phyloP scores from a whole-genome alignment of 164 flowering plant species.

The Sedum album region DNA sequence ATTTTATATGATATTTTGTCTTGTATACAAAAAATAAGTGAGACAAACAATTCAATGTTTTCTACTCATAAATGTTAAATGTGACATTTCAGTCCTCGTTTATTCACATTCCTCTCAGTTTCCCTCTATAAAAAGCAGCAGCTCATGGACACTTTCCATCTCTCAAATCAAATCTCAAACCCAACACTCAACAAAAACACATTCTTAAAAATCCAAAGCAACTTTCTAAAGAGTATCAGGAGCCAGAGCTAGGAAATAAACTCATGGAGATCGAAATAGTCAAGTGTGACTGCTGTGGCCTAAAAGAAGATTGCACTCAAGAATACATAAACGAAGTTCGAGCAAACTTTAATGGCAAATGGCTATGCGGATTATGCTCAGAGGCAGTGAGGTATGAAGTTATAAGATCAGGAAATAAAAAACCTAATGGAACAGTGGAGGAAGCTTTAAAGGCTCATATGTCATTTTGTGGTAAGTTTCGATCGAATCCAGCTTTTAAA shows the following conservation, averaged over 20 bases:
- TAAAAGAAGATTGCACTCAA: background rate
- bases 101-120: no score
- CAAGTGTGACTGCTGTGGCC: constrained; percentile 5
- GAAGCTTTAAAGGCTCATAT: background rate
- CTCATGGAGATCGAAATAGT: background rate
- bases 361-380: constrained; percentile 3
- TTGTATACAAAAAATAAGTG: no score
- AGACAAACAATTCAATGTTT: no score
- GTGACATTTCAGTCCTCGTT: no score
- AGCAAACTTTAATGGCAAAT: background rate
- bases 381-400: background rate
- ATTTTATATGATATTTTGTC: no score
- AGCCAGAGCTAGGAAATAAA: background rate
- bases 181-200: no score
- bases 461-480: constrained; percentile 1
- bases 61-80: no score
- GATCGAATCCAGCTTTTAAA: background rate
- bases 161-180: no score
- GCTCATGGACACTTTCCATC: no score
- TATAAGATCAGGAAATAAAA: background rate
- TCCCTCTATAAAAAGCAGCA: no score
- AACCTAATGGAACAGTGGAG: background rate
- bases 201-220: no score
- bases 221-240: no score
- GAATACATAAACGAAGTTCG: background rate